These are phyloP conservation scores for Globisporangium recalcitrans DNA, from an alignment of 352 stramenopile genomes.

Conservation along the genomic window DNA sequence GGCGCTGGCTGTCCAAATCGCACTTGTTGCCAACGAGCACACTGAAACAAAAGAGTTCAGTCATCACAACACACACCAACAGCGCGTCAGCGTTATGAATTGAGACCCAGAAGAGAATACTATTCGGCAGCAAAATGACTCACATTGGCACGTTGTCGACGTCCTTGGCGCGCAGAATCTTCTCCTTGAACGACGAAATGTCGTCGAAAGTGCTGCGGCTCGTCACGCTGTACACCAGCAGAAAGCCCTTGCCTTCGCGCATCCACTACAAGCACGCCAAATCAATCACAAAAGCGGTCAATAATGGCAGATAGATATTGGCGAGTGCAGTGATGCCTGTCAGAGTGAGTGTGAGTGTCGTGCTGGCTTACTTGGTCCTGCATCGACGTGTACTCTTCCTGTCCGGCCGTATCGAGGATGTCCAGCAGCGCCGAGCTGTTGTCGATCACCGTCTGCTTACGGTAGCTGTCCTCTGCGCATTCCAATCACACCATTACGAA, in stretches of 20 bases:
- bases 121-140: neutral
- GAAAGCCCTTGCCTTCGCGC: slow-evolving; percentile 88
- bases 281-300: neutral
- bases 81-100: neutral
- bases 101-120: neutral
- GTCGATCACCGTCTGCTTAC: slow-evolving; percentile 88
- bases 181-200: slow-evolving; percentile 86
- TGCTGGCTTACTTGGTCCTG: slow-evolving; percentile 66
- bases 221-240: slow-evolving; percentile 88
- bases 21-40: slow-evolving; percentile 89
- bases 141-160: slow-evolving; percentile 82
- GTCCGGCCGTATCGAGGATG: slow-evolving; percentile 89
- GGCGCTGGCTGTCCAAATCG: slow-evolving; percentile 68
- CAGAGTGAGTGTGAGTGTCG: neutral
- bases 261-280: slow-evolving; percentile 64
- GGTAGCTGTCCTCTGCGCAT: slow-evolving; percentile 88
- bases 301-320: no score
- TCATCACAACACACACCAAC: slow-evolving; percentile 1
- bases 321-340: no score
- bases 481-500: no score
- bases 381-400: slow-evolving; percentile 92
- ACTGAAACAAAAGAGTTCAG: slow-evolving; percentile 18
- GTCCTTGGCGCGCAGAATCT: slow-evolving; percentile 87
- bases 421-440: slow-evolving; percentile 77
- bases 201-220: slow-evolving; percentile 89